phyloP scores from a whole-genome alignment of 1,284 basidiomycete genomes.

The Malassezia equina region DNA sequence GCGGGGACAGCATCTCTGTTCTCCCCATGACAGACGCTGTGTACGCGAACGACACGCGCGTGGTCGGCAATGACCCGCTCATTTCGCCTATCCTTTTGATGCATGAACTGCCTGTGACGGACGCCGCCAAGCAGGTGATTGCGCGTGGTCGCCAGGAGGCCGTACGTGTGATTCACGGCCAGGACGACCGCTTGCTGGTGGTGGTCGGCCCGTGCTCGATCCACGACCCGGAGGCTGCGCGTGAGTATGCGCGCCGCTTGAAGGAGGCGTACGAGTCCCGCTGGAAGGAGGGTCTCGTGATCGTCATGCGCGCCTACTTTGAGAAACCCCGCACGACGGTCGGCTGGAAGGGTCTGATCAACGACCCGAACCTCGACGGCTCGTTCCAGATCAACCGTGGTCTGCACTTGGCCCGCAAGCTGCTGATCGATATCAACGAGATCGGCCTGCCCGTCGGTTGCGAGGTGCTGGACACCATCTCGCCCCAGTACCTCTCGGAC shows the following conservation, averaged over 20 bases:
- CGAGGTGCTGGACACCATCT: constrained; percentile 67
- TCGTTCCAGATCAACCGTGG: constrained; percentile 96
- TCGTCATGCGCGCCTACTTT: constrained; percentile 95
- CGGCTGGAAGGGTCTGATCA: constrained; percentile 61
- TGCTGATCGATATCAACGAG: constrained; percentile 78
- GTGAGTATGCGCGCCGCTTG: constrained; percentile 66
- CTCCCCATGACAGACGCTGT: constrained; percentile 8
- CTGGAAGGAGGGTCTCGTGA: constrained; percentile 65
- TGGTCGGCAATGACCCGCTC: constrained; percentile 44
- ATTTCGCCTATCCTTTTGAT: constrained; percentile 39
- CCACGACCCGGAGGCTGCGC: constrained; percentile 74
- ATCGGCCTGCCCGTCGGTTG: constrained; percentile 84
- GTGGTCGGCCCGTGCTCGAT: constrained; percentile 81
- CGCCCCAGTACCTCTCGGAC: constrained; percentile 55
- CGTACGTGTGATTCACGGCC: constrained; percentile 36
- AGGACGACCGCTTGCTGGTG: constrained; percentile 45
- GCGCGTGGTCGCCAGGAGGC: constrained; percentile 33
- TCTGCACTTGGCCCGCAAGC: constrained; percentile 63
- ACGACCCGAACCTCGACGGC: constrained; percentile 76
- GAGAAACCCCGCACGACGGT: constrained; percentile 66
- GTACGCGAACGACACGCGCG: constrained; percentile 39
- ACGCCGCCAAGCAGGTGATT: constrained; percentile 30
- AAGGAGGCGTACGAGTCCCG: constrained; percentile 45
- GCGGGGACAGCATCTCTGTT: not conserved
- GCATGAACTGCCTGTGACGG: constrained; percentile 40